These are phyloP conservation scores for Podila minutissima DNA, from an alignment of 192 early-diverging fungal genomes.

Conservation along the genomic window DNA sequence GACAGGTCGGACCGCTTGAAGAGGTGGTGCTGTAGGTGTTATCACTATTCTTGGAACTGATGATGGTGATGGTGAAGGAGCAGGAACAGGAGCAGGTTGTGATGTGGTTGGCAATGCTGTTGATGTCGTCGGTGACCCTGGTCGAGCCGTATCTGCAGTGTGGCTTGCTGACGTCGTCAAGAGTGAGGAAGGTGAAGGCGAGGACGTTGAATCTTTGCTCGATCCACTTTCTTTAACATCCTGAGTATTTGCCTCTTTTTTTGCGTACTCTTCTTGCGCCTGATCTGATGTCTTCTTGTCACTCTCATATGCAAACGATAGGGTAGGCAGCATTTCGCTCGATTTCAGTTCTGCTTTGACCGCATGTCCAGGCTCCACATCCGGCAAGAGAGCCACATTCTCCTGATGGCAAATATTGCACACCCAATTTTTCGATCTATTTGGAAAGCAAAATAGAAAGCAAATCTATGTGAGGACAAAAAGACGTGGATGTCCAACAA, in stretches of 20 bases:
- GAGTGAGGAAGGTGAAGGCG: no score
- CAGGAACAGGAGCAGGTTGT: no score
- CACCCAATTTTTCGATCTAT: conserved; percentile 53
- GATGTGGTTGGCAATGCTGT: no score
- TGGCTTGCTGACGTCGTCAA: no score
- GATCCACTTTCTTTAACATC: not conserved
- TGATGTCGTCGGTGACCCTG: no score
- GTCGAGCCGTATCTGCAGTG: no score
- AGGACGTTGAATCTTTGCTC: not conserved
- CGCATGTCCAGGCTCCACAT: conserved; percentile 40
- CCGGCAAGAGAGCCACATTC: conserved; percentile 47
- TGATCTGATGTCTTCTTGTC: conserved; percentile 34
- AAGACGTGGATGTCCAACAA: no score
- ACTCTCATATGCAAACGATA: conserved; percentile 45
- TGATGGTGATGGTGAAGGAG: no score
- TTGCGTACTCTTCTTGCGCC: not conserved
- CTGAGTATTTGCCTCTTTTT: not conserved
- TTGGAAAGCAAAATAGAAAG: not conserved
- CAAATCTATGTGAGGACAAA: not conserved
- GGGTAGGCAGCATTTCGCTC: conserved; percentile 34
- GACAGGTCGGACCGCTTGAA: not conserved
- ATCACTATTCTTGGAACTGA: no score
- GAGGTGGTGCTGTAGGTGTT: no score
- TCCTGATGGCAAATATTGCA: conserved; percentile 43
- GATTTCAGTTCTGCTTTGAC: conserved; percentile 38